Evolutionary conservation across 169 alveolate species (phyloP), one percentile per base, ranked within the genome.

Genomic region (Eimeria tenella): DNA sequence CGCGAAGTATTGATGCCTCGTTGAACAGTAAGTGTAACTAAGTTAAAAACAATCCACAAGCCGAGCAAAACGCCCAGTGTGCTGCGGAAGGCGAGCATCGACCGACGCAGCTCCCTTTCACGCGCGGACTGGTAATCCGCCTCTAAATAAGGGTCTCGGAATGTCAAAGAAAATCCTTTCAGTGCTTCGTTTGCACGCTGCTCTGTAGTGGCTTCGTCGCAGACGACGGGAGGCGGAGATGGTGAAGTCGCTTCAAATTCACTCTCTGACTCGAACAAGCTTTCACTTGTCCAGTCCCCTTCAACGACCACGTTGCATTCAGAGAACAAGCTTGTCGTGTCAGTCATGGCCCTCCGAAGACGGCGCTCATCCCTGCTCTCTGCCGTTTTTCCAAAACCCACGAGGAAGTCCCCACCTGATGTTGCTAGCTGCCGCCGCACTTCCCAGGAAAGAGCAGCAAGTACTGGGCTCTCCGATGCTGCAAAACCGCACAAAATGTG

Each of bases 71-170:
- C 90, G 21, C 13, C 21, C 10, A 83, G 6, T 1, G 90, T 83
- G 50, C 58, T 83, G n/a, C 75, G 75, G 60, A 58, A 83, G 15
- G 58, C 90, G 58, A 60, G 4, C 50, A 23, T 83, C 19, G 90
- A 83, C 11, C 90, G 90, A 23, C 62, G 90, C 77, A 83, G 58
- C 75, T 62, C 90, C 75, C 90, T 83, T 21, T 60, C 62, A 19
- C 90, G 90, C 19, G 90, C 90, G 50, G 75, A 56, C 63, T 83
- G 90, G 68, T 83, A 83, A 31, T 56, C 90, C 21, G 90, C 90
- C 90, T 83, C 90, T 58, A 83, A 83, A 75, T 83, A 83, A 3
- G 90, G 90, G 50, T 83, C 90, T 5, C 90, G 75, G 75, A 83
- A 83, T 13, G 90, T 83, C 77, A 83, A 31, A 74, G 90, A 56